Evolutionary conservation across 169 alveolate genomes (phyloP).

Genomic region (Perkinsus chesapeaki): DNA sequence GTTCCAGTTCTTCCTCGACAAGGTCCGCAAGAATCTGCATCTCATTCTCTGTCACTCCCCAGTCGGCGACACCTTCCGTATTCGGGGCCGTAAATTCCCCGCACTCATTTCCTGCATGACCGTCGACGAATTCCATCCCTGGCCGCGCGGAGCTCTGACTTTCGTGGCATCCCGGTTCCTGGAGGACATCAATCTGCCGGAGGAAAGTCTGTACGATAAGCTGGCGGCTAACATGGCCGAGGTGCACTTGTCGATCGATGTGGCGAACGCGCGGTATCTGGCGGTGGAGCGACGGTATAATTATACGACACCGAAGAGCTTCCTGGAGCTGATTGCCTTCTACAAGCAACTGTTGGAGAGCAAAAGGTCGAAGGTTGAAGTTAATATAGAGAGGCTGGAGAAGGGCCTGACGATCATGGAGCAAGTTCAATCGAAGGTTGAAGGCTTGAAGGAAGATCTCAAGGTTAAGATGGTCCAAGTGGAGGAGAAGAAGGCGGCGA

Average conservation of each 20-base stretch:
- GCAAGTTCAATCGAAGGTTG: conserved; percentile 74
- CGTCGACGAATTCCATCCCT: conserved; percentile 91
- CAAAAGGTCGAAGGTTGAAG: conserved; percentile 59
- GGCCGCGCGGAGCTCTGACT: conserved; percentile 92
- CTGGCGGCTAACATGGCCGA: conserved; percentile 85
- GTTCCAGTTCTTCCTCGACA: conserved; percentile 72
- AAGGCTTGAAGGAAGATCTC: conserved; percentile 76
- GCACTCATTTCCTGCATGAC: conserved; percentile 81
- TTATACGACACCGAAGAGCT: conserved; percentile 92
- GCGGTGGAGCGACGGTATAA: conserved; percentile 81
- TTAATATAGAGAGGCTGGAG: conserved; percentile 68
- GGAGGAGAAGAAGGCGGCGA: conserved; percentile 73
- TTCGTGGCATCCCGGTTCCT: conserved; percentile 82
- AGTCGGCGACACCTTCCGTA: conserved; percentile 85
- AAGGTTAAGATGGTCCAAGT: conserved; percentile 82
- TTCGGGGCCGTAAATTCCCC: conserved; percentile 89
- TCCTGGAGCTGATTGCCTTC: conserved; percentile 84
- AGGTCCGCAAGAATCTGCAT: conserved; percentile 75
- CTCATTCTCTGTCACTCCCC: conserved; percentile 87
- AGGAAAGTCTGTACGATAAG: conserved; percentile 62
- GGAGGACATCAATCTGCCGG: conserved; percentile 33
- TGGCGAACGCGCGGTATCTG: conserved; percentile 73
- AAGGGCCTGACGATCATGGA: conserved; percentile 77
- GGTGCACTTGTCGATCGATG: conserved; percentile 85
- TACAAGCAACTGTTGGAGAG: conserved; percentile 73